Percentiles rank a stretch among this genome's conserved stretches.
Evolutionary conservation across 2,329 filamentous ascomycete species (phyloP).

Genomic region (Aspergillus sp.): DNA sequence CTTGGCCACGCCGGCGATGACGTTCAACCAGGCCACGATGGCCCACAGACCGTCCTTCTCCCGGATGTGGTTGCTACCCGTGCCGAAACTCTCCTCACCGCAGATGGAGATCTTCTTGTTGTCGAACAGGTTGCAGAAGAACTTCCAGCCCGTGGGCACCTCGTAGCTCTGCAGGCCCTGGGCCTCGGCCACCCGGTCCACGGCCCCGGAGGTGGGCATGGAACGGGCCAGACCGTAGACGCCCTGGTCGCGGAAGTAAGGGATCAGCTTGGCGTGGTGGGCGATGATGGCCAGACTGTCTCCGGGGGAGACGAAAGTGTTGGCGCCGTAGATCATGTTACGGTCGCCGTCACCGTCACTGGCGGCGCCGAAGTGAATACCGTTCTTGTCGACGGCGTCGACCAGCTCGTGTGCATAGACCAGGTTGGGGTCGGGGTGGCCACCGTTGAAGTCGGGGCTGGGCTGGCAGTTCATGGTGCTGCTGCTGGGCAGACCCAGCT

Average conservation of each 20-base stretch:
- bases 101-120: conserved; percentile 96
- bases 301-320: conserved; percentile 92
- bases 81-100: conserved; percentile 97
- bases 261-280: conserved; percentile 92
- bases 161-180: conserved; percentile 92
- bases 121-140: conserved; percentile 96
- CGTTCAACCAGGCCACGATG: conserved; percentile 96
- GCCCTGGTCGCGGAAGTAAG: conserved; percentile 97
- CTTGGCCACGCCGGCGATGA: conserved; percentile 90
- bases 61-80: conserved; percentile 96
- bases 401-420: conserved; percentile 95
- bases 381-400: conserved; percentile 85
- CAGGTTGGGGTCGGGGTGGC: conserved; percentile 96
- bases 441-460: conserved; percentile 91
- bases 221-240: conserved; percentile 93
- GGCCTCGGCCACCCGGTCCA: conserved; percentile 93
- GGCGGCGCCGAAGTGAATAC: conserved; percentile 92
- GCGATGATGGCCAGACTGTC: conserved; percentile 98
- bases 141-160: conserved; percentile 98
- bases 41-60: conserved; percentile 99
- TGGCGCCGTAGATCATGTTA: conserved; percentile 99
- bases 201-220: conserved; percentile 95
- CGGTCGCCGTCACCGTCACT: conserved; percentile 97
- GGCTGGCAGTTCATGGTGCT: conserved; percentile 90
- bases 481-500: conserved; percentile 76